phyloP scores from a whole-genome alignment of 2,329 filamentous ascomycete species.

The Pyrenophora teres region DNA sequence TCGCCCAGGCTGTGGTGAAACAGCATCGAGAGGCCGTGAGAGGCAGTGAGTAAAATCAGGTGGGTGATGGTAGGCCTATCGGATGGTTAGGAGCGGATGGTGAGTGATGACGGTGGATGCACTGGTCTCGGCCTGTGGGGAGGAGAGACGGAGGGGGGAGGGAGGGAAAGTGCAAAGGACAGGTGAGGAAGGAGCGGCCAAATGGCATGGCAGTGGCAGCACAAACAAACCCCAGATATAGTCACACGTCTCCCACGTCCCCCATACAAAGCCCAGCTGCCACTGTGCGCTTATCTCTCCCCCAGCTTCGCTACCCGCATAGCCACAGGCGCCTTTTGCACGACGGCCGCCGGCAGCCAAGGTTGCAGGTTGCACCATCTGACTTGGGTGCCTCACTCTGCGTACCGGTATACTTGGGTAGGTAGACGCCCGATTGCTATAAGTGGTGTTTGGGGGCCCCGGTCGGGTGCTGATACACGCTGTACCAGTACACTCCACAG shows the following conservation, averaged over 20 bases:
- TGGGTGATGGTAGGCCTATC: background rate
- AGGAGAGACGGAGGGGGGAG: background rate
- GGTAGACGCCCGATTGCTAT: constrained; percentile 5
- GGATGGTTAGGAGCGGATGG: background rate
- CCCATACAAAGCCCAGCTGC: constrained; percentile 7
- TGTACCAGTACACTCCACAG: constrained; percentile 20
- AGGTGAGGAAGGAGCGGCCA: background rate
- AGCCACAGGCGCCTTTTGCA: constrained; percentile 9
- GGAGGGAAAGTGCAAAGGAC: background rate
- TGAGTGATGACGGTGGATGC: background rate
- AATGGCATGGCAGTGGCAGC: background rate
- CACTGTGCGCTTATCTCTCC: constrained; percentile 4
- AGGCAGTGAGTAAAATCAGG: too few relatives aligned
- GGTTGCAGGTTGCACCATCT: constrained; percentile 14
- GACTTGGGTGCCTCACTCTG: constrained; percentile 15
- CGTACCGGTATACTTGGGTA: background rate
- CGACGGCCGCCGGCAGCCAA: background rate
- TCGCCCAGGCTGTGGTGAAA: constrained; percentile 25
- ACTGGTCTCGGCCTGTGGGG: background rate
- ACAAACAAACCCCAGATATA: constrained; percentile 17
- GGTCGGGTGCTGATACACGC: constrained; percentile 15
- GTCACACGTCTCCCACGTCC: constrained; percentile 16
- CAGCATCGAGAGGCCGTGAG: constrained; percentile 4
- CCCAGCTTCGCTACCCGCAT: constrained; percentile 11
- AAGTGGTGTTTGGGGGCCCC: constrained; percentile 13